Conservation (phyloP, 345 rosid species). For the Arabis hirsuta region DNA sequence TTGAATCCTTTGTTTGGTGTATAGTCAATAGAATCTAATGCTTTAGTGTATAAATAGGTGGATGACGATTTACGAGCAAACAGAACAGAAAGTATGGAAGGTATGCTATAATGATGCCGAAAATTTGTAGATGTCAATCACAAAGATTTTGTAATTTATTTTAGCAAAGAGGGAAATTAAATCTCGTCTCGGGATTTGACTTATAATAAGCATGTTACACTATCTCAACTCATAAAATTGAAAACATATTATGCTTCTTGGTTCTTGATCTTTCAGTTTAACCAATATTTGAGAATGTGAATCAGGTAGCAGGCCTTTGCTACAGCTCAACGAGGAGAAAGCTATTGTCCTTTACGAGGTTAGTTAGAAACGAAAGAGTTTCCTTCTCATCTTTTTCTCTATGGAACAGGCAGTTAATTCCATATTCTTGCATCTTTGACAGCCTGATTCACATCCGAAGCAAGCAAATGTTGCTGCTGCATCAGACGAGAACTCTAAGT, state of each 20-base stretch:
- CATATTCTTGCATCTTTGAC: conserved; percentile 45
- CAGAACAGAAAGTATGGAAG: conserved; percentile 59
- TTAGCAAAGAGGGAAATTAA: neutral
- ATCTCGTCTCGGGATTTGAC: conserved; percentile 1
- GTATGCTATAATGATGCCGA: conserved; percentile 43
- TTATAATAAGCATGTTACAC: neutral
- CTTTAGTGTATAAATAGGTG: conserved; percentile 50
- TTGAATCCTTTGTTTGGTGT: conserved; percentile 24
- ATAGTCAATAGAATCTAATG: conserved; percentile 23
- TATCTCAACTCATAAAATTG: conserved; percentile 1
- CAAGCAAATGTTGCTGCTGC: conserved; percentile 58
- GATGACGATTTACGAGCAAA: conserved; percentile 55
- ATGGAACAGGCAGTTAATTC: conserved; percentile 5
- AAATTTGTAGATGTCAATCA: conserved; percentile 1
- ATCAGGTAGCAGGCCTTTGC: conserved; percentile 57
- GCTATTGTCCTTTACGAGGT: conserved; percentile 92
- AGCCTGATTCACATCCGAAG: conserved; percentile 69
- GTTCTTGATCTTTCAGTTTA: conserved; percentile 23
- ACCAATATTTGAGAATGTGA: conserved; percentile 37
- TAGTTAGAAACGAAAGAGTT: conserved; percentile 18
- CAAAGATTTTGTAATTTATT: conserved; percentile 15
- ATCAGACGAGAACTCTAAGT: conserved; percentile 77
- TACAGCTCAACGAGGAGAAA: conserved; percentile 68
- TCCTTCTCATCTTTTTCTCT: neutral
- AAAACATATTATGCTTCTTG: neutral